Evolutionary conservation across 805 yeast species (phyloP).

Genomic region (Suhomyces sp.): DNA sequence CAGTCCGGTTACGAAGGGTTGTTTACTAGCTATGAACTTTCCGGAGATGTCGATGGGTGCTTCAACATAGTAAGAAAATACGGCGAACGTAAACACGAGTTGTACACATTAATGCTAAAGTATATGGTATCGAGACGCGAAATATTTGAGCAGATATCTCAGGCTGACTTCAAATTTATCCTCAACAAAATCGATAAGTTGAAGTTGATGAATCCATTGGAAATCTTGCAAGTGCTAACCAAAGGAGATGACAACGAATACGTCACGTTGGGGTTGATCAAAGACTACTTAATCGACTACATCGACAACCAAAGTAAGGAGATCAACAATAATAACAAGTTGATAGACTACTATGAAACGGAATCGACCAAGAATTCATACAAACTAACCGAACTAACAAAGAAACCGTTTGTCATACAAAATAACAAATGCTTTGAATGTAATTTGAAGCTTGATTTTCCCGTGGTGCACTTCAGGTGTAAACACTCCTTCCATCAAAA

Average conservation of each 20-base stretch:
- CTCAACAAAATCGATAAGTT: conserved; percentile 50
- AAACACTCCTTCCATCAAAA: conserved; percentile 81
- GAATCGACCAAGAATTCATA: conserved; percentile 59
- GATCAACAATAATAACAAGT: conserved; percentile 61
- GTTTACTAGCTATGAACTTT: conserved; percentile 61
- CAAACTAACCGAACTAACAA: conserved; percentile 49
- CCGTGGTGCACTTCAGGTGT: conserved; percentile 82
- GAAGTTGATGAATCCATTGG: conserved; percentile 67
- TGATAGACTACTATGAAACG: conserved; percentile 61
- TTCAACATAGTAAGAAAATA: conserved; percentile 54
- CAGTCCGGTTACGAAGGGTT: conserved; percentile 49
- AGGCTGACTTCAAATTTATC: conserved; percentile 45
- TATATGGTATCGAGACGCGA: conserved; percentile 57
- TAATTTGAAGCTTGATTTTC: conserved; percentile 62
- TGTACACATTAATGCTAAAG: conserved; percentile 63
- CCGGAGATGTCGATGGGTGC: conserved; percentile 57
- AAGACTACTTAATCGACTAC: conserved; percentile 61
- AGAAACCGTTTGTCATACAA: conserved; percentile 52
- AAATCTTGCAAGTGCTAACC: conserved; percentile 68
- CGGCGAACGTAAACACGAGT: conserved; percentile 60
- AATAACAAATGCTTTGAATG: conserved; percentile 67
- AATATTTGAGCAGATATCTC: conserved; percentile 51
- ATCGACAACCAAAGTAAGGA: conserved; percentile 60
- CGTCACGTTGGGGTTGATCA: conserved; percentile 69
- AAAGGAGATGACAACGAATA: conserved; percentile 43